Evolutionary conservation across 805 yeast genomes (phyloP), one percentile per base, ranked within the genome.

Genomic region (Zygosaccharomyces rouxii): DNA sequence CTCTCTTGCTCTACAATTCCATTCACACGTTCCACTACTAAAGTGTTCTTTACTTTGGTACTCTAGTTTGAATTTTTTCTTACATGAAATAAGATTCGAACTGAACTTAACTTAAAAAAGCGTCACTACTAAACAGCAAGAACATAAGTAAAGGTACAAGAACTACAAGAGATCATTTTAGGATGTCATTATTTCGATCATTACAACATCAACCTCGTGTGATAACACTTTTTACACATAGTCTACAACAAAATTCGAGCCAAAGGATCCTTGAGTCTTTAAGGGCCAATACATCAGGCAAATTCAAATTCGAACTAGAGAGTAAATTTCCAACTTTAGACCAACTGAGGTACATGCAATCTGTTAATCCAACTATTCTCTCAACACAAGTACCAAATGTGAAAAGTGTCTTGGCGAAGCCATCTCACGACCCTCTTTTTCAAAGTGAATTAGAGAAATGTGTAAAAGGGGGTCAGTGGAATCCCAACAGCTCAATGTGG

Each of bases 121-220:
- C 40, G 37, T 35, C 49, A 33, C 14, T 43, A 29, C 11, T 9
- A 19, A 26, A 25, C 26, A 29, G 19, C 38, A 7, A 30, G 19
- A 18, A 29, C 33, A n/a, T n/a, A 14, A n/a, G 11, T 5, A 40
- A 16, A 18, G 14, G 5, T 11, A 11, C 22, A 30, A 28, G 21
- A 14, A 14, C 14, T 29, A 28, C 6, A 40, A 13, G 19, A 5
- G 22, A 45, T 3, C n/a, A 18, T 38, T 18, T 22, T 28, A 23
- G 10, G 30, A 76, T 76, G 80, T 74, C 80, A 5, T 69, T 77
- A 73, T 68, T 77, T 48, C 75, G 63, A 54, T 67, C 79, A 3
- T 56, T 77, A 7, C 80, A 76, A 54, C 51, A 55, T 13, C 66
- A 70, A 18, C 75, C 79, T 1, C 73, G 80, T 16, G 68, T 71